Conservation (phyloP, 495 filamentous ascomycete species). For the Penicillium diatomitis region DNA sequence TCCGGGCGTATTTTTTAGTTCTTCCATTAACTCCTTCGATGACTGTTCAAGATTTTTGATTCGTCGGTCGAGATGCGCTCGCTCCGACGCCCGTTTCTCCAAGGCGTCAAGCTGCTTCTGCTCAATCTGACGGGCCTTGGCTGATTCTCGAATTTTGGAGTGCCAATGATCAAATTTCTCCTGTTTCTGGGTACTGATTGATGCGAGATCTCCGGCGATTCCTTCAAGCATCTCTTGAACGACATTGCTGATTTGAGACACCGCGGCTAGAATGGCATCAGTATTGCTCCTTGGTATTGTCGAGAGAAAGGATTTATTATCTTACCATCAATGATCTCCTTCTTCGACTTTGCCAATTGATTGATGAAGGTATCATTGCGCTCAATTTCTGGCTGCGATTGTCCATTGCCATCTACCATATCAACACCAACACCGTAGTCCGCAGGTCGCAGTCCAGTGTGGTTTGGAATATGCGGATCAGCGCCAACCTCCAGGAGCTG, state of each 20-base stretch:
- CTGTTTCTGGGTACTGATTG: conserved; percentile 73
- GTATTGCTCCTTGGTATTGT: conserved; percentile 1
- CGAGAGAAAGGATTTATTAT: not conserved
- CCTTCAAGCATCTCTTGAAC: conserved; percentile 48
- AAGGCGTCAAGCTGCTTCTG: conserved; percentile 59
- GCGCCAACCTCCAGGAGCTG: conserved; percentile 90
- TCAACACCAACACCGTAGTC: conserved; percentile 89
- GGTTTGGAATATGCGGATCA: conserved; percentile 79
- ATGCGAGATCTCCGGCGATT: conserved; percentile 63
- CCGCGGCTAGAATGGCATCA: conserved; percentile 48
- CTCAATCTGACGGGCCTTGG: conserved; percentile 66
- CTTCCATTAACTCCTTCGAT: conserved; percentile 36
- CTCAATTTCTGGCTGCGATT: conserved; percentile 40
- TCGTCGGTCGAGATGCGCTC: conserved; percentile 50
- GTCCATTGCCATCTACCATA: conserved; percentile 37
- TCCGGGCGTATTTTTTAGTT: conserved; percentile 24
- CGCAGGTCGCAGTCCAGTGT: conserved; percentile 71
- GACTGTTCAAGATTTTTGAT: conserved; percentile 52
- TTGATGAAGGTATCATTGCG: conserved; percentile 48
- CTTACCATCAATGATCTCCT: conserved; percentile 38
- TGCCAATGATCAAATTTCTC: conserved; percentile 70
- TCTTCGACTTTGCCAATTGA: conserved; percentile 47
- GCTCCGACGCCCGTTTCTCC: conserved; percentile 48
- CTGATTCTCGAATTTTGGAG: conserved; percentile 64
- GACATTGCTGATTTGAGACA: conserved; percentile 41